Base-by-base conservation (phyloP, 163 green algal genomes). In the Scenedesmus sp. region DNA sequence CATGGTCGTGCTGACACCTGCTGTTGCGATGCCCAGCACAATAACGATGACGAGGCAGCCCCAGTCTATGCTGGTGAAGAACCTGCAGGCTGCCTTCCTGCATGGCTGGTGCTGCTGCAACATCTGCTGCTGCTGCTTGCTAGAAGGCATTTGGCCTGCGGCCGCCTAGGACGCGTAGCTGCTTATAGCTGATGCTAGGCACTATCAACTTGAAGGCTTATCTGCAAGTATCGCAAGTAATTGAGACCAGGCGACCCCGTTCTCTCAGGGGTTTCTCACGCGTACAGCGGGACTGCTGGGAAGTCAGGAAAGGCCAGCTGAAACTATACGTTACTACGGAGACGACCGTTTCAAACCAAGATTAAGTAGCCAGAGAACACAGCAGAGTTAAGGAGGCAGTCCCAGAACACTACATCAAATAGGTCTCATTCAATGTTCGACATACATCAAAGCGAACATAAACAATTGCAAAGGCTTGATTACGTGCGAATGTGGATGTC, bases 21-120 rank as follows among this genome's bases (percentile, higher is more conserved):
- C 52, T 79, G 87, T 91, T 10, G 73, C 56, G 77, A 91, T 64
- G 8, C 87, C 87, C 34, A 91, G 60, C 0, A 20, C 77, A 2
- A 91, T 52, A 8, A 86, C 79, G 10, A 91, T 54, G 10, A 57
- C 0, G 10, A 91, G 16, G 46, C 18, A 76, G 12, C 20, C 57
- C 15, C 70, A 74, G 66, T 90, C 86, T 4, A 90, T 2, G 20
- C 57, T 56, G 9, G 54, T 34, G 5, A 55, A 6, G 6, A 67
- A 85, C 4, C 70, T 79, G 70, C 70, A 46, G 3, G 5, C 23
- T 52, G 70, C 23, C 23, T 46, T 15, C 46, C 13, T 79, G 70
- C 70, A 79, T 64, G 46, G 79, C 52, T 86, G 76, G 34, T 84
- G 76, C 76, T 84, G 76, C 76, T 84, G 34, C 9, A 23, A 52